phyloP scores from a whole-genome alignment of 371 early-diverging fungal genomes.

The Mucor velutinosus region DNA sequence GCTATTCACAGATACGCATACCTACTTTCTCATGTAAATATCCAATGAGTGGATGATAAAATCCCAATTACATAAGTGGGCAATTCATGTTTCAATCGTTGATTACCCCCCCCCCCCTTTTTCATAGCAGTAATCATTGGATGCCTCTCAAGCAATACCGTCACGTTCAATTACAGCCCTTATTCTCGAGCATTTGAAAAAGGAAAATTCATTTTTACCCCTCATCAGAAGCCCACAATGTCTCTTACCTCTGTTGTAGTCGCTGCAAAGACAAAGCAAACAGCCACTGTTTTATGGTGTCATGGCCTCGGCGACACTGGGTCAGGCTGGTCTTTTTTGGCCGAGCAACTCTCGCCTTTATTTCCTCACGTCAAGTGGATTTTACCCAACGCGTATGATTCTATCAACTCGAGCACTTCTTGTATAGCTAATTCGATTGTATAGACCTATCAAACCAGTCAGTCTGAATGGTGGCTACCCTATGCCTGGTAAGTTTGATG shows the following conservation, averaged over 20 bases:
- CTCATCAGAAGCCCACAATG: constrained; percentile 2
- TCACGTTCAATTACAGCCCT: neutral
- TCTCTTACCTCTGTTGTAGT: constrained; percentile 24
- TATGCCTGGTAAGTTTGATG: constrained; percentile 78
- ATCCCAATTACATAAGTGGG: too few species aligned
- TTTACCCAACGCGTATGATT: constrained; percentile 79
- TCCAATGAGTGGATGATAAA: too few species aligned
- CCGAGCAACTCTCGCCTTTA: constrained; percentile 53
- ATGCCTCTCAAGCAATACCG: neutral
- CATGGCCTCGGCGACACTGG: constrained; percentile 81
- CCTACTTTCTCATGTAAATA: too few species aligned
- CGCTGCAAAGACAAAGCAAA: constrained; percentile 55
- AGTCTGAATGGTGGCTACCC: constrained; percentile 82
- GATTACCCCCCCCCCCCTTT: too few species aligned
- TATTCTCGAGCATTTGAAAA: too few species aligned
- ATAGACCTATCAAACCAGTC: constrained; percentile 74
- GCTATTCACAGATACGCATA: too few species aligned
- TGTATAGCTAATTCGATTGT: neutral
- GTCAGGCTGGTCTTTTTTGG: constrained; percentile 73
- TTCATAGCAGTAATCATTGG: too few species aligned
- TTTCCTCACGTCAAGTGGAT: constrained; percentile 84
- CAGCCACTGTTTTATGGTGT: constrained; percentile 78
- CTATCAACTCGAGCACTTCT: too few species aligned
- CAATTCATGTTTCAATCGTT: too few species aligned
- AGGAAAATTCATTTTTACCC: neutral